phyloP scores from a whole-genome alignment of 768 basidiomycete species.

The Xerocomellus intermedius region DNA sequence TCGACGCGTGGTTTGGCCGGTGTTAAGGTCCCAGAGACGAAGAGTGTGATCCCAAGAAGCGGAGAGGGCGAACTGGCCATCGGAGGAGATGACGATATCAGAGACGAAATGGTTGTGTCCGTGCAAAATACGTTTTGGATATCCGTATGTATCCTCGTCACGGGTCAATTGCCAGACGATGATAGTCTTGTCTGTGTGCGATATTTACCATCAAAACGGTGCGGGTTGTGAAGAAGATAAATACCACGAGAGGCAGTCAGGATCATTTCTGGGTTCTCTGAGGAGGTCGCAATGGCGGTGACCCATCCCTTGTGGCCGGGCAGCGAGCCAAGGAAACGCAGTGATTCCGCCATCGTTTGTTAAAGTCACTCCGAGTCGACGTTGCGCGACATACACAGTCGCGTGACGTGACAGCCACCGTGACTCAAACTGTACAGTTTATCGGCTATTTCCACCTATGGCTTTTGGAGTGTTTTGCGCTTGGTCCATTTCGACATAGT shows the following conservation, averaged over 20 bases:
- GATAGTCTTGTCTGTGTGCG: constrained; percentile 98
- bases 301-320: constrained; percentile 97
- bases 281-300: constrained; percentile 96
- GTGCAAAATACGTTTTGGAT: constrained; percentile 95
- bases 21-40: constrained; percentile 99
- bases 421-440: constrained; percentile 60
- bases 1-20: constrained; percentile 90
- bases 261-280: constrained; percentile 99
- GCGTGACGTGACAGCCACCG: constrained; percentile 59
- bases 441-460: constrained; percentile 31
- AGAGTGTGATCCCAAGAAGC: constrained; percentile 99
- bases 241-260: constrained; percentile 96
- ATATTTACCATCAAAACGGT: constrained; percentile 17
- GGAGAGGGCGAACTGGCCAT: constrained; percentile 98
- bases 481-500: background rate
- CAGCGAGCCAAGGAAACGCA: constrained; percentile 90
- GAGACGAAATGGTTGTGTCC: constrained; percentile 99
- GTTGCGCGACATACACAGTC: constrained; percentile 29
- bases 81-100: constrained; percentile 97
- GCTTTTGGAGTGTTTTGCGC: background rate
- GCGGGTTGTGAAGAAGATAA: constrained; percentile 15
- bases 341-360: constrained; percentile 70
- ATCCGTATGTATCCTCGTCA: constrained; percentile 87
- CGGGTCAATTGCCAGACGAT: constrained; percentile 99
- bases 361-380: constrained; percentile 15